Evolutionary conservation across 345 rosid species (phyloP).

Genomic region (Eucalyptus lansdowneana): DNA sequence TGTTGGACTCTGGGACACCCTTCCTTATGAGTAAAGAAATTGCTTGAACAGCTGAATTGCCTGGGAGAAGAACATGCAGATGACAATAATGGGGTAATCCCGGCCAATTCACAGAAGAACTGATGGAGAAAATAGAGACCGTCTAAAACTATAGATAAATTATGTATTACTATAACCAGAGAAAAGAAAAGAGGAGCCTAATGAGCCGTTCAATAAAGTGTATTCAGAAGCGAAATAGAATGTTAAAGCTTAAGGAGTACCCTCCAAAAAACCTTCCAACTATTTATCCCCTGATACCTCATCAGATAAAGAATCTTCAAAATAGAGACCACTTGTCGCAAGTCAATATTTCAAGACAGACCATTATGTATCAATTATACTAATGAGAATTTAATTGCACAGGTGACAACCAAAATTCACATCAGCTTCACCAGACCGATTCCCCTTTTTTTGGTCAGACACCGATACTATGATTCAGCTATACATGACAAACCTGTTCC

Average conservation of each 20-base stretch:
- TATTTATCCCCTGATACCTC: not conserved
- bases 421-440: not conserved
- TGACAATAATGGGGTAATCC: not conserved
- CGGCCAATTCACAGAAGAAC: not conserved
- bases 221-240: not conserved
- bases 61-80: conserved; percentile 9
- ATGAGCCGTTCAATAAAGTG: not conserved
- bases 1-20: conserved; percentile 87
- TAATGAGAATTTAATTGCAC: not conserved
- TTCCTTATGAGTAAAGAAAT: conserved; percentile 75
- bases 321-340: not conserved
- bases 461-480: not conserved
- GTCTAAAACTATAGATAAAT: not conserved
- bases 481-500: conserved; percentile 64
- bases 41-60: conserved; percentile 96
- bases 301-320: not conserved
- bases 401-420: not conserved
- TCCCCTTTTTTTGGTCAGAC: not conserved
- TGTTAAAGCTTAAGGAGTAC: not conserved
- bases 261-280: not conserved
- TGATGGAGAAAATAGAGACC: not conserved
- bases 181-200: not conserved
- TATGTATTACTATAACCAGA: not conserved
- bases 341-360: not conserved
- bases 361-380: not conserved